Evolutionary conservation across 257 asterid species (phyloP).

Genomic region (Coffea canephora): DNA sequence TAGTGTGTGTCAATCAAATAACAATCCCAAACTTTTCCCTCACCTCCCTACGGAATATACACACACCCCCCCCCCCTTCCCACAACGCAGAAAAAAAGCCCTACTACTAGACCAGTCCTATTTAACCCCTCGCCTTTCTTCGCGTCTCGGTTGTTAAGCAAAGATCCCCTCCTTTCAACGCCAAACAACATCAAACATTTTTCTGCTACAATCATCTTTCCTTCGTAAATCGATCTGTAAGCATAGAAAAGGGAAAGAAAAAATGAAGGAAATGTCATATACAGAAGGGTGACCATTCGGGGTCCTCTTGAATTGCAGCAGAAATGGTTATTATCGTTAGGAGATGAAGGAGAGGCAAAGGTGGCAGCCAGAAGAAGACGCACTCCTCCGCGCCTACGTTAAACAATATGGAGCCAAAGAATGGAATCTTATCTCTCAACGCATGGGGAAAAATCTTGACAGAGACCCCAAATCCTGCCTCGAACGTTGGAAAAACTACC

Average conservation of each 20-base stretch:
- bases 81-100: too few relatives aligned
- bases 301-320: not conserved
- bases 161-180: not conserved
- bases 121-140: not conserved
- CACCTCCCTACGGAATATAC: not conserved
- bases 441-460: slow-evolving; percentile 59
- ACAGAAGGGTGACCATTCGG: not conserved
- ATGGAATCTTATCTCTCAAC: slow-evolving; percentile 72
- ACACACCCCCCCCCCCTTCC: not conserved
- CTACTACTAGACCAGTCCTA: too few relatives aligned
- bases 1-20: not conserved
- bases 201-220: not conserved
- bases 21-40: not conserved
- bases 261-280: not conserved
- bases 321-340: slow-evolving; percentile 19
- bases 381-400: slow-evolving; percentile 75
- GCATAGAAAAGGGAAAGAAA: not conserved
- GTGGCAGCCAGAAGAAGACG: slow-evolving; percentile 88
- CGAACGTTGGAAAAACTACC: slow-evolving; percentile 78
- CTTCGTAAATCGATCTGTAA: not conserved
- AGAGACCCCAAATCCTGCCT: slow-evolving; percentile 80
- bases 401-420: slow-evolving; percentile 80
- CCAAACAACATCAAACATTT: not conserved
- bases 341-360: slow-evolving; percentile 83
- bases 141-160: not conserved